Conservation (phyloP, 176 grass and related monocot genomes). For the Carex pumila region DNA sequence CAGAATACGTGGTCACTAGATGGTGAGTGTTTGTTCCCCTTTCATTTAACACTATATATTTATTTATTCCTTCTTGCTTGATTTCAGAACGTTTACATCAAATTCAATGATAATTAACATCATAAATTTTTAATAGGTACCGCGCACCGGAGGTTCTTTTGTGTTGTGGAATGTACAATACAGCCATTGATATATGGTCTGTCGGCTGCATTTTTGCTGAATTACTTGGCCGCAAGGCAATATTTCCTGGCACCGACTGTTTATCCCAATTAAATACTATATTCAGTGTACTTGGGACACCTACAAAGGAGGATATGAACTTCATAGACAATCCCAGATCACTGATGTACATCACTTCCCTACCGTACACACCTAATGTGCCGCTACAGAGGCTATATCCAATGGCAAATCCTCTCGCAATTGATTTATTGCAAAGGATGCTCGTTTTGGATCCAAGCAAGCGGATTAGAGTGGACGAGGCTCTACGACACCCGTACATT, state of each 20-base stretch:
- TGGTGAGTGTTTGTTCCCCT: not conserved
- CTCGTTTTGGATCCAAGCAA: slow-evolving; percentile 33
- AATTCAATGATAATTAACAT: not conserved
- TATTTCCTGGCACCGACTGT: slow-evolving; percentile 33
- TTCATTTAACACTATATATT: not conserved
- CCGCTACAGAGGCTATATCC: slow-evolving; percentile 21
- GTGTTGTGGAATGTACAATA: slow-evolving; percentile 24
- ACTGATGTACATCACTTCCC: slow-evolving; percentile 19
- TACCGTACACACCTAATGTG: slow-evolving; percentile 15
- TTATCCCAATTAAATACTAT: slow-evolving; percentile 29
- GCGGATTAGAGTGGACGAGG: slow-evolving; percentile 29
- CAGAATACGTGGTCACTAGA: slow-evolving; percentile 34
- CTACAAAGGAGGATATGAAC: slow-evolving; percentile 18
- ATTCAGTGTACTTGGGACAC: slow-evolving; percentile 28
- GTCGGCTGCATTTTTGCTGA: slow-evolving; percentile 40
- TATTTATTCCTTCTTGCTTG: too few species aligned
- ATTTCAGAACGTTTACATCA: not conserved
- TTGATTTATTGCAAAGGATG: slow-evolving; percentile 33
- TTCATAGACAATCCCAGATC: slow-evolving; percentile 33
- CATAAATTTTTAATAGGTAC: slow-evolving; percentile 7
- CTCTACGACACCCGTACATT: slow-evolving; percentile 25
- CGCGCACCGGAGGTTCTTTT: slow-evolving; percentile 33
- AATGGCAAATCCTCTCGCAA: slow-evolving; percentile 16
- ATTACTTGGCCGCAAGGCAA: slow-evolving; percentile 27
- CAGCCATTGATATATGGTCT: slow-evolving; percentile 36